A percentile compares a stretch with the other conserved stretches of the same genome.
Evolutionary conservation across 116 monocot species (phyloP).

Genomic region (Phalaenopsis hybrid): DNA sequence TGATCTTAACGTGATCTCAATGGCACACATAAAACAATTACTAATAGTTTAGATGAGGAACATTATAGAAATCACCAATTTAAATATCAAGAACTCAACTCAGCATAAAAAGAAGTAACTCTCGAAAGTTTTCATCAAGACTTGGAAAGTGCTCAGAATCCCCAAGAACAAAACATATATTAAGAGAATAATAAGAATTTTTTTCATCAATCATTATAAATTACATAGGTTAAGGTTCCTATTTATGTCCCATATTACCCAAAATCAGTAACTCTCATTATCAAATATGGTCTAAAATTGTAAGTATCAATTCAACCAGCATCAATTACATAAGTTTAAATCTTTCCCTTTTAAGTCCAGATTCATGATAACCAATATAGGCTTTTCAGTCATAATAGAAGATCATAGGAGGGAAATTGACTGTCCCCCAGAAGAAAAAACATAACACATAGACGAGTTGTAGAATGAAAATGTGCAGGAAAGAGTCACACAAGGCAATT

Average conservation of each 20-base stretch:
- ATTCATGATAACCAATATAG: background rate
- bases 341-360: background rate
- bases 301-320: background rate
- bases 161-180: background rate
- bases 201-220: no score
- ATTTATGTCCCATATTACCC: no score
- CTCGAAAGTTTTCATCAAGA: background rate
- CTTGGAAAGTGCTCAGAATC: background rate
- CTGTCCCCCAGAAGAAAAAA: background rate
- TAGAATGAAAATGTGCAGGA: background rate
- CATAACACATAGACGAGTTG: background rate
- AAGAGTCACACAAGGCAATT: background rate
- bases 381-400: background rate
- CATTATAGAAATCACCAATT: background rate
- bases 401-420: background rate
- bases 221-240: no score
- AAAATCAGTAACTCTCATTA: no score
- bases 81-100: background rate
- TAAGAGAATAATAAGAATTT: background rate
- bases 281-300: no score
- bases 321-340: background rate
- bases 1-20: background rate
- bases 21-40: background rate
- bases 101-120: background rate
- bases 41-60: background rate